Percentiles rank a stretch among this genome's conserved stretches.
phyloP scores from a whole-genome alignment of 306 rosid genomes.

The Ormosia semicastrata region DNA sequence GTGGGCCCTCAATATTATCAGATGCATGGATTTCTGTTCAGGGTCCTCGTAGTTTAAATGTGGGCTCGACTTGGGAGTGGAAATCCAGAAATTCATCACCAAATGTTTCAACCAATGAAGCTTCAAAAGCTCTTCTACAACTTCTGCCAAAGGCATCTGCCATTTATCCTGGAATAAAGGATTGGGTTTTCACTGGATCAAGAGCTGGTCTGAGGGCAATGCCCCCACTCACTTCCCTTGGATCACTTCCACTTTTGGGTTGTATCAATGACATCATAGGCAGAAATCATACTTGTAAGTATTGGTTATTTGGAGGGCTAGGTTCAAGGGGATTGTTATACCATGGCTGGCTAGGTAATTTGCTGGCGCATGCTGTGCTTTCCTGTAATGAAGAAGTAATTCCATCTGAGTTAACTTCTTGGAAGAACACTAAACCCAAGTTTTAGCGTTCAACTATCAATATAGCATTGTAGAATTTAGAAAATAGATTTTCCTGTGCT shows the following conservation, averaged over 20 bases:
- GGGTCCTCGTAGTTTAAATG: conserved; percentile 53
- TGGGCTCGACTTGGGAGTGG: conserved; percentile 99
- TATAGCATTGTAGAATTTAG: background rate
- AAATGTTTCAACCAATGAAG: conserved; percentile 60
- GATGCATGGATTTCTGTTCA: conserved; percentile 89
- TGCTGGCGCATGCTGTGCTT: conserved; percentile 77
- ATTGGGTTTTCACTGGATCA: conserved; percentile 71
- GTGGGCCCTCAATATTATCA: conserved; percentile 76
- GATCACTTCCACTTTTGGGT: conserved; percentile 91
- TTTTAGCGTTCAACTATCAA: background rate
- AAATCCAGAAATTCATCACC: conserved; percentile 69
- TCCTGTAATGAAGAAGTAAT: conserved; percentile 58
- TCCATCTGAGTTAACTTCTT: conserved; percentile 73
- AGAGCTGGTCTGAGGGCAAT: conserved; percentile 96
- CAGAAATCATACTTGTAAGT: conserved; percentile 42
- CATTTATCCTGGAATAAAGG: conserved; percentile 65
- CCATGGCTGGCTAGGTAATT: conserved; percentile 90
- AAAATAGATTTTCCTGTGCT: background rate
- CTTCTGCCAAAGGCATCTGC: conserved; percentile 74
- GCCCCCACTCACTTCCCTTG: conserved; percentile 83
- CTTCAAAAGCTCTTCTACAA: conserved; percentile 54
- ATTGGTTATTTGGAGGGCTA: conserved; percentile 90
- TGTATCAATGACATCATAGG: conserved; percentile 62
- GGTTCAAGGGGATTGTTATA: conserved; percentile 92
- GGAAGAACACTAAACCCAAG: conserved; percentile 48